Conservation (phyloP, 257 asterid genomes). For the Galeopsis tetrahit region DNA sequence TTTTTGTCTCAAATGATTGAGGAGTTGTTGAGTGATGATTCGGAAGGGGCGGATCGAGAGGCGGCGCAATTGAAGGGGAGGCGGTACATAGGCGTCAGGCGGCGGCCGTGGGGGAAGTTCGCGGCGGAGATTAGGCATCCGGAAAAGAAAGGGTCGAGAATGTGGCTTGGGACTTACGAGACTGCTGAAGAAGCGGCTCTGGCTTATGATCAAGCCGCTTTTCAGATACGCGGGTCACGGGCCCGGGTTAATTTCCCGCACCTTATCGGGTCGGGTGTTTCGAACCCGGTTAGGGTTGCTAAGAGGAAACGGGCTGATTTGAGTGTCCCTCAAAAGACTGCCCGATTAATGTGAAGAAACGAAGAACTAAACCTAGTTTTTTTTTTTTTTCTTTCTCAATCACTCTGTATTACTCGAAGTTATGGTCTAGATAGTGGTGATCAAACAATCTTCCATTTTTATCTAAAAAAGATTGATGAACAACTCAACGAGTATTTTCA, state of each 20-base stretch:
- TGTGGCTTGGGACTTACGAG: constrained; percentile 59
- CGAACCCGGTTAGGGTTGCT: constrained; percentile 42
- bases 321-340: neutral
- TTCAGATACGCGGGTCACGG: constrained; percentile 43
- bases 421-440: too few species aligned
- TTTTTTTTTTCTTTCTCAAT: too few species aligned
- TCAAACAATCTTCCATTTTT: too few species aligned
- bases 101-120: constrained; percentile 60
- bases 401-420: too few species aligned
- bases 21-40: neutral
- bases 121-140: constrained; percentile 60
- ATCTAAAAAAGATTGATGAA: too few species aligned
- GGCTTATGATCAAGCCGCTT: constrained; percentile 55
- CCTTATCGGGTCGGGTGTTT: constrained; percentile 40
- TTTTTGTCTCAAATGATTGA: constrained; percentile 3
- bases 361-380: too few species aligned
- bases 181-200: constrained; percentile 59
- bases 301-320: constrained; percentile 15
- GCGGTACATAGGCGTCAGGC: constrained; percentile 49
- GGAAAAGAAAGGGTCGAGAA: constrained; percentile 38
- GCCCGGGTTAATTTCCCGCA: constrained; percentile 53
- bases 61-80: constrained; percentile 35
- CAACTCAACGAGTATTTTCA: too few species aligned
- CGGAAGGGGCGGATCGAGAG: neutral
- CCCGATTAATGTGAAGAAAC: neutral